Base-by-base conservation (phyloP, 257 asterid species). In the Lavandula angustifolia region DNA sequence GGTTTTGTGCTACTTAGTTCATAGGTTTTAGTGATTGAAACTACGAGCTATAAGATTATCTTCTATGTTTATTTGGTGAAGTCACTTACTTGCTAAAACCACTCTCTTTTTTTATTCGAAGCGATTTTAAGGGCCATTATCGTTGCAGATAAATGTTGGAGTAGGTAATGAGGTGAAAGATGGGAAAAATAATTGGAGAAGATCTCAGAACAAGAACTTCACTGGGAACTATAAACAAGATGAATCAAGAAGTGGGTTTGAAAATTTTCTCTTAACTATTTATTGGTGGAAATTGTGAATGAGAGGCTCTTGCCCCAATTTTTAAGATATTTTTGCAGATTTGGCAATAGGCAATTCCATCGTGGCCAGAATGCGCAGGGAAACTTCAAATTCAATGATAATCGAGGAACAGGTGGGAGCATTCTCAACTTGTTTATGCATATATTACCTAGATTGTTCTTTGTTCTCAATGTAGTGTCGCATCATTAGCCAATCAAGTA, bases 71-170 rank as follows among this genome's bases (percentile, higher is more conserved):
- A 22, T 22, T 22, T 22, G 27, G 27, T 22, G 27, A 22, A 22
- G 27, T 9, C 9, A 54, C 50, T 14, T 47, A 37, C 18, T 42
- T 42, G 34, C 49, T 48, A 7, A 12, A 32, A 31, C 64, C 7
- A 17, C 17, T 60, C 38, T 66, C 22, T 18, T 59, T 18, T 59
- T 43, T 31, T 48, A 44, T 33, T 29, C 40, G 67, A 40, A 41
- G 71, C 53, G 37, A 72, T 64, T 46, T 77, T 43, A 70, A 76
- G 62, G 65, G 65, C 62, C 37, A 49, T 58, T 42, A 41, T 64
- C 70, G 73, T 68, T 80, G 79, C 83, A 91, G 97, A 75, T 62
- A 66, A 80, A 75, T 76, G 59, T 67, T 46, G 79, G 77, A 77
- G 68, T 75, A 54, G 68, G 51, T 42, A 74, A 47, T 60, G 84